Percentiles rank a stretch among this genome's conserved stretches.
phyloP scores from a whole-genome alignment of 768 basidiomycete species.

The Xerocomellus amylosporus region DNA sequence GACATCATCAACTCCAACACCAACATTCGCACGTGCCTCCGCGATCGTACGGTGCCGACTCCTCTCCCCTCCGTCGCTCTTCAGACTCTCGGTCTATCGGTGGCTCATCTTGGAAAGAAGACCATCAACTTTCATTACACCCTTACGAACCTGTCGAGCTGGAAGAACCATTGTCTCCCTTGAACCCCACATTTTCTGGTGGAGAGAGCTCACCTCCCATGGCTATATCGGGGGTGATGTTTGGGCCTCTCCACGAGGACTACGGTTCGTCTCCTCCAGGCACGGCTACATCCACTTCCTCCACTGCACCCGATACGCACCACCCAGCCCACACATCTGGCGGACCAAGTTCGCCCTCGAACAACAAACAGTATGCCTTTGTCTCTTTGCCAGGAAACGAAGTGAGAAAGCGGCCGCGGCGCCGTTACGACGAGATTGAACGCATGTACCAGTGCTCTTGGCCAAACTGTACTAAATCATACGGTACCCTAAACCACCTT shows the following conservation, averaged over 20 bases:
- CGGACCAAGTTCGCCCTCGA: conserved; percentile 35
- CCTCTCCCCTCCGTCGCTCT: conserved; percentile 47
- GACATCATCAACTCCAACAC: conserved; percentile 43
- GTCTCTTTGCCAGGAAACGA: conserved; percentile 78
- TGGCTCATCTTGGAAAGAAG: conserved; percentile 31
- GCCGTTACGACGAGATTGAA: conserved; percentile 94
- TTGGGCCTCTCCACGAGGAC: conserved; percentile 45
- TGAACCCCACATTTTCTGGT: conserved; percentile 52
- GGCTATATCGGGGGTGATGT: conserved; percentile 35
- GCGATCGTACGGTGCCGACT: conserved; percentile 37
- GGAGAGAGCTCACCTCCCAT: conserved; percentile 35
- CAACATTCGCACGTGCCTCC: conserved; percentile 34
- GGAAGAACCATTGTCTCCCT: conserved; percentile 53
- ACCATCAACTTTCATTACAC: conserved; percentile 31
- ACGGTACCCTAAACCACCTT: conserved; percentile 94
- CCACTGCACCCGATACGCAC: conserved; percentile 36
- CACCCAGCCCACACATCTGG: conserved; percentile 18
- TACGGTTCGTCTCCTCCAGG: conserved; percentile 64
- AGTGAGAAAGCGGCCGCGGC: conserved; percentile 79
- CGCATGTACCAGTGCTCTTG: conserved; percentile 87
- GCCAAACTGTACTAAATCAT: conserved; percentile 75
- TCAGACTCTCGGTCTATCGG: conserved; percentile 44
- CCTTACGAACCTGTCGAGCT: conserved; percentile 35
- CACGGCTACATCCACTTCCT: conserved; percentile 59
- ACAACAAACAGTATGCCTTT: conserved; percentile 76